Conservation (phyloP, 2,329 filamentous ascomycete genomes). For the Trichoderma oligosporum region DNA sequence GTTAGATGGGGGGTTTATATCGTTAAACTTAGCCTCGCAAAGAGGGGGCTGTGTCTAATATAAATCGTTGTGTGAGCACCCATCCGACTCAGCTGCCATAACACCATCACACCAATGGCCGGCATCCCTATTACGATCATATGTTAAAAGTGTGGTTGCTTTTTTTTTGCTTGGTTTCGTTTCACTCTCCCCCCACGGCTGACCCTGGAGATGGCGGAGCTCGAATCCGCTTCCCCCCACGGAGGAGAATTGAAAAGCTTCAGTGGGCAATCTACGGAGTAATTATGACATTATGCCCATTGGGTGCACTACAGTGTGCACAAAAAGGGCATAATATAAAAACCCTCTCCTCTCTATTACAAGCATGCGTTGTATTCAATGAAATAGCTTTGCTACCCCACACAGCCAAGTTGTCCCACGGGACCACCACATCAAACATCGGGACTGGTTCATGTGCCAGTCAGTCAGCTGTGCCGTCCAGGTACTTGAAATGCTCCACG, state of each 20-base stretch:
- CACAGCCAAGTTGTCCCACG: conserved; percentile 12
- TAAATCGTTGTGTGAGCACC: neutral
- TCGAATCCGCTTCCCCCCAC: conserved; percentile 17
- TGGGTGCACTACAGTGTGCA: neutral
- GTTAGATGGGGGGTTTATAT: neutral
- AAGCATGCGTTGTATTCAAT: neutral
- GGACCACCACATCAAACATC: conserved; percentile 15
- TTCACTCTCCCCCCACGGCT: conserved; percentile 20
- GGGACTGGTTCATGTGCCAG: conserved; percentile 10
- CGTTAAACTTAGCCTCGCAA: neutral
- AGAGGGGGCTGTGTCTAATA: conserved; percentile 1
- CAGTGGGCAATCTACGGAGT: neutral
- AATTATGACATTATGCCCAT: neutral
- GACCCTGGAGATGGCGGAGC: neutral
- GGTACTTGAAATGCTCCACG: conserved; percentile 9
- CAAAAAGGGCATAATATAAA: conserved; percentile 12
- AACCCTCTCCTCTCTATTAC: no score
- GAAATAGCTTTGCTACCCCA: conserved; percentile 15
- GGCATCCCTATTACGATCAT: neutral
- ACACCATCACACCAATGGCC: conserved; percentile 2
- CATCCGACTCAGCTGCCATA: neutral
- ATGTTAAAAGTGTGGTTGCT: neutral
- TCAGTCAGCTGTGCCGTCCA: conserved; percentile 8
- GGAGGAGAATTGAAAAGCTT: conserved; percentile 4
- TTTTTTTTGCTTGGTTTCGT: neutral